Evolutionary conservation across 129 eudicot genomes (phyloP), one percentile per base, ranked within the genome.

Genomic region (Lactuca sativa): DNA sequence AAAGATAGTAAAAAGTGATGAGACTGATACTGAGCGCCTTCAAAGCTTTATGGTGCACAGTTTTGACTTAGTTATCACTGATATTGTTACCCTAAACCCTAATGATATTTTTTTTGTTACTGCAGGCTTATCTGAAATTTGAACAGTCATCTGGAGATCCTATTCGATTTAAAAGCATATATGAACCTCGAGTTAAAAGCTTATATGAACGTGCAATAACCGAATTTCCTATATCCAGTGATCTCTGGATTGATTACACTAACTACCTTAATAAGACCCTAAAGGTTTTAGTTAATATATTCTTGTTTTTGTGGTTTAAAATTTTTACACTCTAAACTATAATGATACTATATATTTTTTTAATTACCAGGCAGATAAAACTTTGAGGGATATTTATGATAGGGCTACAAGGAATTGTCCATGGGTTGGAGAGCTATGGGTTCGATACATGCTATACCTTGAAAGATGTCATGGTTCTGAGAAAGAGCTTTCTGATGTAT

Each of bases 361-460:
- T 51, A 7, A 36, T 72, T 72, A 51, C 34, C 86, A 93, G 99
- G 84, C 89, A 34, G 83, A 85, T 62, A 82, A 73, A 64, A 70
- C 84, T 53, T 82, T 90, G 78, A 83, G 80, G 76, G 76, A 80
- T 63, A 72, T 74, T 32, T 81, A 72, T 61, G 36, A 72, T 69
- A 82, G 99, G 82, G 97, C 97, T 47, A 83, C 97, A 41, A 90
- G 93, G 72, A 93, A 93, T 78, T 93, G 97, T 76, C 89, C 99
- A 2, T 90, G 97, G 92, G 85, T 90, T 38, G 96, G 95, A 56
- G 89, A 93, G 69, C 75, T 93, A 48, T 93, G 99, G 99, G 87
- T 83, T 75, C 80, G 86, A 12, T 82, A 82, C 77, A 68, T 93
- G 84, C 88, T 90, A 49, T 82, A 76, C 64, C 81, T 93, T 72